Percentiles rank a stretch among this genome's conserved stretches.
phyloP scores from a whole-genome alignment of 345 rosid genomes.

The Angophora floribunda region DNA sequence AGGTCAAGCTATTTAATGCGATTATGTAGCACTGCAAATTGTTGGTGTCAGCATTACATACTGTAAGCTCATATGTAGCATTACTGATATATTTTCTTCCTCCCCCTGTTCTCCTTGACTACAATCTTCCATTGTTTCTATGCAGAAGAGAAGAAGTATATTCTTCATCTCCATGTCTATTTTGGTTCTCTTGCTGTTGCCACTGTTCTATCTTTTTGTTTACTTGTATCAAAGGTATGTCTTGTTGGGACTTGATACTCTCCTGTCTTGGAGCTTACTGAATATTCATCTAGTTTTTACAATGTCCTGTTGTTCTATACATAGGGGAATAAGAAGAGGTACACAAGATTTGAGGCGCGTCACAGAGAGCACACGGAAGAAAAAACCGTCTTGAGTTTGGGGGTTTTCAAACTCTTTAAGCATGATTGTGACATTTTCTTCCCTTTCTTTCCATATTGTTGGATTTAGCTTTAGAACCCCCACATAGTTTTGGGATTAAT shows the following conservation, averaged over 20 bases:
- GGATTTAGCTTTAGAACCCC: background rate
- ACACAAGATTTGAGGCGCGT: conserved; percentile 56
- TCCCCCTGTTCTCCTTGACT: background rate
- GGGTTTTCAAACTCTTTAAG: background rate
- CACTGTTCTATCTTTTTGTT: conserved; percentile 43
- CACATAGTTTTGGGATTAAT: background rate
- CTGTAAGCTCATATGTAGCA: background rate
- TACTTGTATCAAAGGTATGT: conserved; percentile 62
- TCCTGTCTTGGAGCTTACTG: background rate
- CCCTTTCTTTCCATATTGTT: background rate
- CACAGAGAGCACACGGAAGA: conserved; percentile 19
- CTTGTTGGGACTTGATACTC: background rate
- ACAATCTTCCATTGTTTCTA: background rate
- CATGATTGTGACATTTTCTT: background rate
- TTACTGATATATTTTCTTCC: background rate
- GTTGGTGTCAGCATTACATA: background rate
- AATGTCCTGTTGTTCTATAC: background rate
- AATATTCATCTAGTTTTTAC: background rate
- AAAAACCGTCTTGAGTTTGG: conserved; percentile 22
- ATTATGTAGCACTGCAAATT: background rate
- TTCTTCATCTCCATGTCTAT: conserved; percentile 33
- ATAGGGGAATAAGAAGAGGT: conserved; percentile 53
- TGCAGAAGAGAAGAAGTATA: conserved; percentile 45
- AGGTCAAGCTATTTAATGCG: background rate
- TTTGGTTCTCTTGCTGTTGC: conserved; percentile 44